Base-by-base conservation (phyloP, 352 stramenopile species). In the Pythium biforme region DNA sequence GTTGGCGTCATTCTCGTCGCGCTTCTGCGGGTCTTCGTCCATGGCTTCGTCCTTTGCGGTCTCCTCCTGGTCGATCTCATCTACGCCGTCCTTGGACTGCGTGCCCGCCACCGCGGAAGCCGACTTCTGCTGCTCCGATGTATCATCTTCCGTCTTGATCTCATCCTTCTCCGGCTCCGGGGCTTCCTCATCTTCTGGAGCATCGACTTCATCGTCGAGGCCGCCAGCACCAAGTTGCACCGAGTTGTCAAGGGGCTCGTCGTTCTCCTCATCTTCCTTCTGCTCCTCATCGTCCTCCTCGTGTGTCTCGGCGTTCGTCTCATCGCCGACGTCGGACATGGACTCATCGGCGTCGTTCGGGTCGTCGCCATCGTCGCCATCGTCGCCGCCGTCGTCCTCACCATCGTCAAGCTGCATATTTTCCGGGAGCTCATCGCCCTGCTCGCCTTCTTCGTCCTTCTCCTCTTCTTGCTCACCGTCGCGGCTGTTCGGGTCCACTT, bases 341-440 rank as follows among this genome's bases (percentile, higher is more conserved):
- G 80, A 65, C 20, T 81, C 76, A 19, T 92, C 74, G 29, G 81
- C 78, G 4, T 91, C 72, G 19, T 69, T 60, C 29, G 20, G 52
- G 17, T 64, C 46, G 14, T 73, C 73, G 12, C 69, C 68, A 15
- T 70, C 68, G n/a, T 75, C 45, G 22, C 64, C 58, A 29, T 68
- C 62, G 9, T 48, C 71, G 14, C 56, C 69, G 23, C 70, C 75
- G 27, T 84, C 51, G 20, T 90, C 81, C 53, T 82, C 76, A 64
- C 76, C 72, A n/a, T 90, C 86, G 55, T 96, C 77, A 39, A 98
- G 71, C 48, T 97, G 82, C 78, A 92, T 96, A 48, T 94, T 73
- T 43, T 97, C 86, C 3, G 84, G 77, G 41, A 92, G 72, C 14
- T 96, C 87, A 49, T 92, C 79, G 8, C 75, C 81, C 23, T 88